Base-by-base conservation (phyloP, 768 basidiomycete species). In the Pisolithus orientalis region DNA sequence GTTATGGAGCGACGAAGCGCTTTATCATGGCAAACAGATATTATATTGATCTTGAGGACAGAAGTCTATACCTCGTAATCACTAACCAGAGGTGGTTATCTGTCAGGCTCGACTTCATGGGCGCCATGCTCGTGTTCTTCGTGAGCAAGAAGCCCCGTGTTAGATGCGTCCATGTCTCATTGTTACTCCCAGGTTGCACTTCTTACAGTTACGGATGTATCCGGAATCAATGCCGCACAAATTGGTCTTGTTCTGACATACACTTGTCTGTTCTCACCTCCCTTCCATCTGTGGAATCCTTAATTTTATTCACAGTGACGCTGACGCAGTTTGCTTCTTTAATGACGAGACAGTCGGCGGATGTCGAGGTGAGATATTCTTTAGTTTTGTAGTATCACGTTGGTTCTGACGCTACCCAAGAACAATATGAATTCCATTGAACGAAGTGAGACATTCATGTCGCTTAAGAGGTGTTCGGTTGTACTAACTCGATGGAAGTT, bases 31-130 rank as follows among this genome's bases (percentile, higher is more conserved):
- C 84, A 44, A 90, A 90, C 61, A 74, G 79, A 57, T 75, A 77
- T 42, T 80, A 79, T 61, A 79, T 87, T 50, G 87, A 90, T 62
- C 73, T 87, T 11, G 86, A 91, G 67, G 81, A 88, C 59, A 76
- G 89, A 24, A 86, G 87, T 0, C 73, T 86, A 42, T 78, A 79
- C 53, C 64, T 87, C 24, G 82, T 82, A 0, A 76, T 82, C 37
- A 79, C 82, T 6, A 85, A 86, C 57, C 85, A 89, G 67, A 74
- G 84, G 71, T 87, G 84, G 87, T 73, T 92, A 9, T 79, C 83
- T 29, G 73, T 90, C 29, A 77, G 87, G 25, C 73, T 90, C 1
- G 87, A 90, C 60, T 77, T 81, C 54, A 75, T 86, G 44, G 87
- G 88, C 13, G 80, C 77, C 3, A 59, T 82, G 37, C 64, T 84